Evolutionary conservation across 768 basidiomycete species (phyloP).

Genomic region (Infundibulicybe gibba): DNA sequence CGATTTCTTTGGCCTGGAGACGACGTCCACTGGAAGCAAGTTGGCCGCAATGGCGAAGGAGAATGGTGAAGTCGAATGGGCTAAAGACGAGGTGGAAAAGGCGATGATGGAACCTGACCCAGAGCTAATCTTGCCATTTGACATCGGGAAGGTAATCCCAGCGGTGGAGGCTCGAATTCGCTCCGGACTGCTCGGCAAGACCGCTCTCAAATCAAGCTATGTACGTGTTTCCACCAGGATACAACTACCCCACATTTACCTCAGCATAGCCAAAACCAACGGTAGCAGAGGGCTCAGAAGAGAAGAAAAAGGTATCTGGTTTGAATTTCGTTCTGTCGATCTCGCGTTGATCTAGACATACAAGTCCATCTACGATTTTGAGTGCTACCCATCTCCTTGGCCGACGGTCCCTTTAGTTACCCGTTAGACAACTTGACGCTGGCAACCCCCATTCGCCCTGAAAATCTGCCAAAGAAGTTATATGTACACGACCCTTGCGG

Average conservation of each 20-base stretch:
- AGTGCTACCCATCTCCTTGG: not conserved
- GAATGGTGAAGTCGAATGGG: slow-evolving; percentile 27
- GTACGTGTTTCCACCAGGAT: not conserved
- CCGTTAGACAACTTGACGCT: too few species aligned
- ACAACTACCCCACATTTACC: not conserved
- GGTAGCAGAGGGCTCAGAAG: slow-evolving; percentile 5
- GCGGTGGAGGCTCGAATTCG: slow-evolving; percentile 10
- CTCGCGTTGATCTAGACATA: slow-evolving; percentile 9
- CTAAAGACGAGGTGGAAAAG: slow-evolving; percentile 26
- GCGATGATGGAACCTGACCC: slow-evolving; percentile 34
- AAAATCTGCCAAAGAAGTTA: slow-evolving; percentile 31
- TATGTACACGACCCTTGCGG: slow-evolving; percentile 41
- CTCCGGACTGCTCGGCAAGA: not conserved
- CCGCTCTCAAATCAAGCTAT: not conserved
- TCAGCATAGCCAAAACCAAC: not conserved
- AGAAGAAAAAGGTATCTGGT: not conserved
- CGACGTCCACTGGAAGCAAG: slow-evolving; percentile 30
- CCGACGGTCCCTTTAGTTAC: too few species aligned
- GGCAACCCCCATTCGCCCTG: too few species aligned
- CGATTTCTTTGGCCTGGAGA: slow-evolving; percentile 6
- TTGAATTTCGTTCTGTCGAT: not conserved
- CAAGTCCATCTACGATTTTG: slow-evolving; percentile 22
- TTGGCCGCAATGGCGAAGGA: slow-evolving; percentile 29
- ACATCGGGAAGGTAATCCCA: slow-evolving; percentile 19
- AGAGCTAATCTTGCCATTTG: slow-evolving; percentile 20